Base-by-base conservation (phyloP, 2,329 filamentous ascomycete species). In the Parastagonospora nodorum region DNA sequence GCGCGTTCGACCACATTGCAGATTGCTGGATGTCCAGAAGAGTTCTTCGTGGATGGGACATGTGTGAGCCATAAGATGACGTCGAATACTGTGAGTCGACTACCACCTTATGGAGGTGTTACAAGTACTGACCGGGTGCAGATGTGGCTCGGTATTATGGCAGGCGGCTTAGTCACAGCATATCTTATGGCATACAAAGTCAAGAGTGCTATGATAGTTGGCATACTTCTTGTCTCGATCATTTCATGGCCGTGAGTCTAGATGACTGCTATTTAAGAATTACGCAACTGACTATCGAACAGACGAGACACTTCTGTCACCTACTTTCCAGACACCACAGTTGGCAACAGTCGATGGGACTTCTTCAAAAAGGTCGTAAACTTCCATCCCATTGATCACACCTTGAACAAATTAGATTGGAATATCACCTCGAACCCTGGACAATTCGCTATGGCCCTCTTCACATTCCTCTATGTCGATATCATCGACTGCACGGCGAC, bases 381-480 rank as follows among this genome's bases (percentile, higher is more conserved):
- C 28, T 94, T 95, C 76, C 89, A 92, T 67, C 82, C 84, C 8
- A 93, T 95, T 66, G 70, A 82, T 54, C 80, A 83, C 35, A 88
- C 84, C 1, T 80, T 95, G 9, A 84, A 82, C 38, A 88, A 85
- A 1, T 86, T 92, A 66, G 80, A 92, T 50, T 96, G 89, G 87
- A 77, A 88, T 60, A 78, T 95, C 16, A 72, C 79, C 3, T 77
- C 79, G 6, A 84, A 88, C 43, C 85, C 88, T 9, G 84, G 84
- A 4, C 87, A 94, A 62, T 95, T 95, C 64, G 88, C 86, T 12
- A 80, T 94, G 43, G 91, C 91, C 0, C 84, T 96, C 47, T 87
- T 95, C 71, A 95, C 91, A 1, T 95, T 96, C 45, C 76, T 95
- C n/a, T 95, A 95, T 63, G 90, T 95, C 59, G 91, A 96, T 67